These are phyloP conservation scores for Rhodotorula kratochvilovae DNA, from an alignment of 768 basidiomycete genomes.

Conservation along the genomic window DNA sequence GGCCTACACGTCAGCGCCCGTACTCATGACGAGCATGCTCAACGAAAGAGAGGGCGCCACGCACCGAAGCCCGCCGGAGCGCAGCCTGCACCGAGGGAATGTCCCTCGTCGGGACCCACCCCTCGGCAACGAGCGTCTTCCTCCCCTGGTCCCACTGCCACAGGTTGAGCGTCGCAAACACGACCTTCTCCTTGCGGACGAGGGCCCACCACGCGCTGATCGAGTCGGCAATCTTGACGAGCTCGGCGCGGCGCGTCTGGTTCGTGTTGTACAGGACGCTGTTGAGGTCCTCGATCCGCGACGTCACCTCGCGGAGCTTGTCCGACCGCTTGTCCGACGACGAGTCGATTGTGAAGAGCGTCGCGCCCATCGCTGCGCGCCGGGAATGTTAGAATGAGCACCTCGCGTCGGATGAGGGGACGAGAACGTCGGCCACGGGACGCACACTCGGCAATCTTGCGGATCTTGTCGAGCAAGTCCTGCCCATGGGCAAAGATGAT, in stretches of 20 bases:
- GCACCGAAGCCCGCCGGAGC: conserved; percentile 76
- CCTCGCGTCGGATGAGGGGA: not conserved
- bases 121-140: conserved; percentile 93
- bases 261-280: conserved; percentile 85
- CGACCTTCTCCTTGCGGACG: conserved; percentile 88
- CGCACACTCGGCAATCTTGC: conserved; percentile 81
- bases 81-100: conserved; percentile 79
- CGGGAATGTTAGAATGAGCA: not conserved
- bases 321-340: conserved; percentile 88
- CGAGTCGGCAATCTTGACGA: conserved; percentile 76
- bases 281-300: conserved; percentile 84
- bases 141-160: conserved; percentile 90
- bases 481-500: conserved; percentile 97
- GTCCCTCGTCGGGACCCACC: conserved; percentile 93
- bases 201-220: conserved; percentile 89
- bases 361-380: conserved; percentile 78
- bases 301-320: conserved; percentile 79
- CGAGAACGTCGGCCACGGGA: not conserved
- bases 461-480: conserved; percentile 86
- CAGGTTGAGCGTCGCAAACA: conserved; percentile 90
- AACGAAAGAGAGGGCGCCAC: conserved; percentile 22
- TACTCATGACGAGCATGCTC: not conserved
- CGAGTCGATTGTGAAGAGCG: conserved; percentile 90
- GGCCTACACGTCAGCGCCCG: too few relatives aligned
- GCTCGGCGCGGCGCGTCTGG: conserved; percentile 70